Conservation (phyloP, 805 yeast species). For the Citeromyces matritensis region DNA sequence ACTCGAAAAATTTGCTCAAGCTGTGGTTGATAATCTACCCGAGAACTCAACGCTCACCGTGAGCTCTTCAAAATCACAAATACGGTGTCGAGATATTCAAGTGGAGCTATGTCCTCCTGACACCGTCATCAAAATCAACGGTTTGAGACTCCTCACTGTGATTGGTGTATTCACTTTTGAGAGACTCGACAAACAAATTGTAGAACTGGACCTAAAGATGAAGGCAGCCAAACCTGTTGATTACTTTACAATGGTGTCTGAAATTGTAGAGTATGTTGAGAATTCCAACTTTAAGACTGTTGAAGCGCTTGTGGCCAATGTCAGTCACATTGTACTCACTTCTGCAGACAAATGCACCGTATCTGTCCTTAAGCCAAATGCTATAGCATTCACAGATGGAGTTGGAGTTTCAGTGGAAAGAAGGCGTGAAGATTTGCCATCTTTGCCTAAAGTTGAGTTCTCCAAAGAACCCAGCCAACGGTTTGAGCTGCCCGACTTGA, state of each 20-base stretch:
- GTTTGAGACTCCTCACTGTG: slow-evolving; percentile 51
- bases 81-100: slow-evolving; percentile 29
- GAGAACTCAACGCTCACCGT: slow-evolving; percentile 13
- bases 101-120: slow-evolving; percentile 2
- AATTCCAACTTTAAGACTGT: slow-evolving; percentile 78
- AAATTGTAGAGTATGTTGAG: slow-evolving; percentile 49
- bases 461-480: not conserved
- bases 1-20: slow-evolving; percentile 21
- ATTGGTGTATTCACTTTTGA: slow-evolving; percentile 93
- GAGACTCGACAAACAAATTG: slow-evolving; percentile 66
- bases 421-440: slow-evolving; percentile 22
- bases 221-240: slow-evolving; percentile 15
- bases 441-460: slow-evolving; percentile 6
- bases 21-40: slow-evolving; percentile 6
- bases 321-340: slow-evolving; percentile 24
- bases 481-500: slow-evolving; percentile 14
- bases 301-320: slow-evolving; percentile 73
- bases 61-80: slow-evolving; percentile 36
- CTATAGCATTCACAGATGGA: slow-evolving; percentile 72
- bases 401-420: slow-evolving; percentile 75
- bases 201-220: slow-evolving; percentile 43
- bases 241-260: slow-evolving; percentile 26
- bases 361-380: slow-evolving; percentile 74
- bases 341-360: slow-evolving; percentile 20
- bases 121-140: slow-evolving; percentile 9